phyloP scores from a whole-genome alignment of 164 flowering plant genomes.

The Chimonanthus salicifolius region DNA sequence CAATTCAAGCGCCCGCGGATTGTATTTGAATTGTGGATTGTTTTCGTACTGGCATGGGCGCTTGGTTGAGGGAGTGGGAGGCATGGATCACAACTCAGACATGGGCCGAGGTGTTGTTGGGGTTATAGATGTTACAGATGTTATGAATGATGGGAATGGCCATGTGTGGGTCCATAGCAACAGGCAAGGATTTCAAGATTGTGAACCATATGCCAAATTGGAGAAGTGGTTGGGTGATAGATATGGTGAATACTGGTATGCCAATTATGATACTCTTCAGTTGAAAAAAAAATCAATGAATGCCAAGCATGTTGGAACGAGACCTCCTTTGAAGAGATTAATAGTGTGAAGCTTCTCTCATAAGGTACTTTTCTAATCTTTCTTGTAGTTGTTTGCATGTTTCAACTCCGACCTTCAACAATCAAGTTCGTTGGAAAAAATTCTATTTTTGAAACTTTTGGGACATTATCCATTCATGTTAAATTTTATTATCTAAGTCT shows the following conservation, averaged over 20 bases:
- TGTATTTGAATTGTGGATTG: constrained; percentile 50
- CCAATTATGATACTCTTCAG: constrained; percentile 29
- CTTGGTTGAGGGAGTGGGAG: constrained; percentile 70
- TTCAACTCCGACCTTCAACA: too few species aligned
- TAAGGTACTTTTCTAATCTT: too few species aligned
- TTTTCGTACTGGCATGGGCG: constrained; percentile 73
- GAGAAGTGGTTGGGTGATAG: constrained; percentile 51
- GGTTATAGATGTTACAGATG: constrained; percentile 57
- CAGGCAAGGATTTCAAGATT: constrained; percentile 59
- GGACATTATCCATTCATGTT: too few species aligned
- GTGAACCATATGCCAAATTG: constrained; percentile 50
- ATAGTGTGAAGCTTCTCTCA: too few species aligned
- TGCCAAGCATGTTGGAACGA: too few species aligned
- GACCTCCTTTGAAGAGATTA: too few species aligned
- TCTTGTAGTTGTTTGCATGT: too few species aligned
- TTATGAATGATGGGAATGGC: constrained; percentile 40
- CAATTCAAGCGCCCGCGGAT: constrained; percentile 41
- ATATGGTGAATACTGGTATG: constrained; percentile 45
- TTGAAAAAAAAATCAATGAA: too few species aligned
- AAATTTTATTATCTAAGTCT: too few species aligned
- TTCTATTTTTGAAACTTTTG: too few species aligned
- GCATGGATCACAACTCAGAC: constrained; percentile 55
- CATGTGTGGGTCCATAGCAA: constrained; percentile 40
- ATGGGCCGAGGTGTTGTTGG: constrained; percentile 62
- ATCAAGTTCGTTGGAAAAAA: too few species aligned